Percentiles rank a stretch among this genome's conserved stretches.
phyloP scores from a whole-genome alignment of 2,329 filamentous ascomycete species.

The Claviceps fusiformis region DNA sequence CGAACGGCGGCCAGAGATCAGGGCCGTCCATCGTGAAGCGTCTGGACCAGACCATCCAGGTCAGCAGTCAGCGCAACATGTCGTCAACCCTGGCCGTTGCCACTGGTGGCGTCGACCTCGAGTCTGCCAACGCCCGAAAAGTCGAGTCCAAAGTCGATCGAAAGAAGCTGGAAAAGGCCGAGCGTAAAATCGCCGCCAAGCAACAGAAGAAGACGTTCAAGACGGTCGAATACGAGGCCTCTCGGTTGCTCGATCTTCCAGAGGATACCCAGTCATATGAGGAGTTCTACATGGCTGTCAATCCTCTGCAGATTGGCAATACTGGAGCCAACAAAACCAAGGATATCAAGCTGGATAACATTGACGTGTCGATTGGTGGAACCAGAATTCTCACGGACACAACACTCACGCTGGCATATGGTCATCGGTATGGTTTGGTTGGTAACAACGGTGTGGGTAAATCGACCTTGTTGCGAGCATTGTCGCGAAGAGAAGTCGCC shows the following conservation, averaged over 20 bases:
- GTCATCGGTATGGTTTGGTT: constrained; percentile 88
- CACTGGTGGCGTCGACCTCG: constrained; percentile 73
- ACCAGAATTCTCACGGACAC: constrained; percentile 84
- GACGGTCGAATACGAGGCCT: constrained; percentile 95
- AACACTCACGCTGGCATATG: constrained; percentile 77
- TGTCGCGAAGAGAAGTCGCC: constrained; percentile 83
- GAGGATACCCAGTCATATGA: constrained; percentile 86
- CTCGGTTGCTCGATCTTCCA: constrained; percentile 69
- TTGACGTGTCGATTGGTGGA: constrained; percentile 87
- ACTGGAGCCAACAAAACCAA: constrained; percentile 76
- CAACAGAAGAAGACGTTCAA: constrained; percentile 98
- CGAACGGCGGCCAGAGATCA: constrained; percentile 57
- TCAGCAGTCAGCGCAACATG: constrained; percentile 87
- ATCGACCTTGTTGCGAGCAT: constrained; percentile 81
- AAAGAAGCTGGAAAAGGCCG: constrained; percentile 98
- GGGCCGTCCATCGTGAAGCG: constrained; percentile 67
- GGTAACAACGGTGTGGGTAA: constrained; percentile 99
- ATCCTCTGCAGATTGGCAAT: constrained; percentile 76
- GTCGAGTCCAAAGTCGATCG: constrained; percentile 95
- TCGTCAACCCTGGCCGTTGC: constrained; percentile 87
- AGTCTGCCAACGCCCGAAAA: constrained; percentile 84
- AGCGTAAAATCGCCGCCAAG: constrained; percentile 93
- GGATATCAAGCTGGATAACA: constrained; percentile 94
- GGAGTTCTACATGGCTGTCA: constrained; percentile 99
- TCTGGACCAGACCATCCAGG: constrained; percentile 88